Conservation (phyloP, 2,329 filamentous ascomycete genomes). For the Phialophora verrucosa region DNA sequence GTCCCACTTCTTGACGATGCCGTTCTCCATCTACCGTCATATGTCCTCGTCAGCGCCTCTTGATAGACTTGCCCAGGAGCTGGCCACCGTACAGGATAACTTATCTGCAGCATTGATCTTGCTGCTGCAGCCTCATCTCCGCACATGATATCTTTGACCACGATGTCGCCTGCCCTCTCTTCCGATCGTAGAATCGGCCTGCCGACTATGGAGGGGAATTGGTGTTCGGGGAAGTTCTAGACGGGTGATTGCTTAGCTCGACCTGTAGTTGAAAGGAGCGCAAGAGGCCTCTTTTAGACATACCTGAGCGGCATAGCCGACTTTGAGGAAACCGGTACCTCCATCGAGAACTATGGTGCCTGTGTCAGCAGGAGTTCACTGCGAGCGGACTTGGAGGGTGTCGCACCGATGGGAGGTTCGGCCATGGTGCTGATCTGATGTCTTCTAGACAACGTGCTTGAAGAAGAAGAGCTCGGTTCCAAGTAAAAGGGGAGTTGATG, state of each 20-base stretch:
- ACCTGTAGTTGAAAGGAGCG: neutral
- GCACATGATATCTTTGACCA: slow-evolving; percentile 99
- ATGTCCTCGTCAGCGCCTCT: slow-evolving; percentile 19
- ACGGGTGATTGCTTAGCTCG: slow-evolving; percentile 28
- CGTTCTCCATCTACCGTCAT: slow-evolving; percentile 83
- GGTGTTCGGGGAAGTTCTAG: slow-evolving; percentile 97
- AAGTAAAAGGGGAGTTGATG: neutral
- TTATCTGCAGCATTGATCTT: slow-evolving; percentile 96
- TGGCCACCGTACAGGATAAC: slow-evolving; percentile 75
- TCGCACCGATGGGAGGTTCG: slow-evolving; percentile 57
- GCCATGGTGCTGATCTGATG: slow-evolving; percentile 47
- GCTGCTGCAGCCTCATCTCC: slow-evolving; percentile 96
- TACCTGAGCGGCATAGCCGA: slow-evolving; percentile 93
- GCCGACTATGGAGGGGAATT: slow-evolving; percentile 97
- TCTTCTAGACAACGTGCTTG: neutral
- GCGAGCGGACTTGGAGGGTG: slow-evolving; percentile 18
- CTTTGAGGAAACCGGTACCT: slow-evolving; percentile 99
- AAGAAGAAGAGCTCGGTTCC: neutral
- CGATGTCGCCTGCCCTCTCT: slow-evolving; percentile 75
- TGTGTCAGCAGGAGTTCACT: slow-evolving; percentile 41
- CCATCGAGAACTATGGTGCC: slow-evolving; percentile 84
- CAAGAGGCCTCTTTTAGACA: slow-evolving; percentile 36
- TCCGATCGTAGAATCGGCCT: slow-evolving; percentile 96
- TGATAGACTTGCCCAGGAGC: slow-evolving; percentile 16
- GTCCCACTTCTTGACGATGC: slow-evolving; percentile 99